Base-by-base conservation (phyloP, 441 rosid genomes). In the Omphalea diandra region DNA sequence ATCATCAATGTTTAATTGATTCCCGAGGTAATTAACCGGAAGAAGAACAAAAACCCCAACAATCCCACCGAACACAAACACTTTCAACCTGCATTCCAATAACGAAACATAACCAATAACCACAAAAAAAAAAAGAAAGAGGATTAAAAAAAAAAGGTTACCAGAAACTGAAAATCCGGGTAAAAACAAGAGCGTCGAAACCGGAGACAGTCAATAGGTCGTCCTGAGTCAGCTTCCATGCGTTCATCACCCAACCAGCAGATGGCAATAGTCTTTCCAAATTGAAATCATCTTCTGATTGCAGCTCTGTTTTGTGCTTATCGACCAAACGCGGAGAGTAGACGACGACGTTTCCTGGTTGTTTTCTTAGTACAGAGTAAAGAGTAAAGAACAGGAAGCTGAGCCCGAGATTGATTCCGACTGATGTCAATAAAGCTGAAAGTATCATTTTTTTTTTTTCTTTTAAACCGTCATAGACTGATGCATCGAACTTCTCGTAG, bases 391-490 rank as follows among this genome's bases (percentile, higher is more conserved):
- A 91, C 68, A 90, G 68, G 68, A 89, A 71, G 69, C 98, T 88
- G 56, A 91, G 93, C 24, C 95, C 97, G 20, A 88, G 84, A 79
- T 94, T 94, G 88, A 94, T 90, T 59, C 93, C 98, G 15, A 94
- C 97, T 18, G 98, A 94, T 26, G 98, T 90, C 71, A 94, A 76
- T 43, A 94, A 86, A 50, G 97, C 96, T 27, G 97, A 94, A 18
- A 94, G 88, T 68, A 90, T 78, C 97, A 94, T 94, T 52, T 69
- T 38, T 22, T 67, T 65, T 41, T n/a, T n/a, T n/a, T n/a, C n/a
- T n/a, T n/a, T n/a, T n/a, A n/a, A n/a, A n/a, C n/a, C n/a, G n/a
- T n/a, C n/a, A n/a, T n/a, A n/a, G n/a, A n/a, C n/a, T n/a, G n/a
- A n/a, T n/a, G n/a, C n/a, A n/a, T n/a, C n/a, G n/a, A n/a, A n/a